Evolutionary conservation across 192 early-diverging fungal species (phyloP), one percentile per base, ranked within the genome.

Genomic region (Gamsiella multidivaricata): DNA sequence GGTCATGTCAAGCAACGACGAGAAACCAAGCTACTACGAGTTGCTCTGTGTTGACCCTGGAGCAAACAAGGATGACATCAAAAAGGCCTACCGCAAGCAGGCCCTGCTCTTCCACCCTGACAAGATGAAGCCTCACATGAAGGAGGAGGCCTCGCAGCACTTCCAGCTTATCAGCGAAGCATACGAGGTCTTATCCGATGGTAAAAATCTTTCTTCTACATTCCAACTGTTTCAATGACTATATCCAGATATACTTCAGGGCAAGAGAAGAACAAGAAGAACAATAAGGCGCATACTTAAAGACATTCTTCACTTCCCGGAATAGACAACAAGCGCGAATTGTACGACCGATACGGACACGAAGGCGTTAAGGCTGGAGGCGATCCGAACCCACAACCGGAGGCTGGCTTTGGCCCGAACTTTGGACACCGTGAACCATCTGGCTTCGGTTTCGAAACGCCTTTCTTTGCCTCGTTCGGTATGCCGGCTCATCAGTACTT

Each of bases 61-160:
- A 22, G 71, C 75, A 1, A 76, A 65, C 23, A 59, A 79, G 36
- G 80, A 84, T 23, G 81, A 86, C 6, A 79, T 88, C 15, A 70
- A 72, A 39, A 80, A 69, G 33, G 84, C 84, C 2, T 87, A 87
- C 59, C 82, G 86, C 33, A 74, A 53, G 36, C 85, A 92, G 29
- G 94, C 95, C 4, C 84, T 99, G 1, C 84, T 82, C 62, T 88
- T 92, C 79, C 96, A 99, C 80, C 96, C 95, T 17, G 96, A 98
- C 84, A 93, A 96, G 63, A 92, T 76, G 73, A 76, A 76, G 36
- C 73, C 73, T 18, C 73, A 76, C 42, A 76, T 76, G 73, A 65
- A 98, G 32, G 74, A 78, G 15, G 74, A 78, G 18, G 74, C 74
- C n/a, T 78, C 74, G 2, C 60, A 69, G 43, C 74, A 78, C 65